phyloP scores from a whole-genome alignment of 2,329 filamentous ascomycete genomes.

The Pseudocercospora eumusae region DNA sequence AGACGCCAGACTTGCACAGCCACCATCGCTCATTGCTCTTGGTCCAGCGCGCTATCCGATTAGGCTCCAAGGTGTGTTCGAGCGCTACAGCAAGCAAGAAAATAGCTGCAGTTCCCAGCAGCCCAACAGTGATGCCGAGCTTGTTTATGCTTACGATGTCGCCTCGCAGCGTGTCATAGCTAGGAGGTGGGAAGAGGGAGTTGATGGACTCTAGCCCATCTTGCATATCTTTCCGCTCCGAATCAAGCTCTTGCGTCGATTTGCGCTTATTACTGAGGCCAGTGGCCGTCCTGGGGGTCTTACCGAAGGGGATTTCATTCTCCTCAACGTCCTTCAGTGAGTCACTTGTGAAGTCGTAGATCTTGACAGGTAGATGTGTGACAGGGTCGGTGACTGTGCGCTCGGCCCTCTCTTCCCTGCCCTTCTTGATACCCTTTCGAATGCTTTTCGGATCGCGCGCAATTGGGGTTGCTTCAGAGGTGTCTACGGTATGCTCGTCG shows the following conservation, averaged over 20 bases:
- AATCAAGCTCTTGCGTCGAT: constrained; percentile 45
- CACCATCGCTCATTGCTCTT: constrained; percentile 14
- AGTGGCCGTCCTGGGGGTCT: constrained; percentile 46
- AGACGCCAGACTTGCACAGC: constrained; percentile 23
- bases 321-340: constrained; percentile 56
- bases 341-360: constrained; percentile 68
- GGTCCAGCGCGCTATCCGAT: constrained; percentile 17
- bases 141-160: constrained; percentile 51
- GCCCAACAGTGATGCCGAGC: constrained; percentile 46
- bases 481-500: constrained; percentile 42
- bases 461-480: constrained; percentile 45
- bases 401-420: constrained; percentile 50
- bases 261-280: constrained; percentile 50
- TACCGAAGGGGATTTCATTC: constrained; percentile 48
- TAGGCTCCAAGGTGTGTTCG: constrained; percentile 26
- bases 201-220: constrained; percentile 50
- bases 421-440: constrained; percentile 54
- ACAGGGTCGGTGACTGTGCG: constrained; percentile 70
- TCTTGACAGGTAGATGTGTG: constrained; percentile 67
- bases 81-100: constrained; percentile 37
- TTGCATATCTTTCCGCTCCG: constrained; percentile 47
- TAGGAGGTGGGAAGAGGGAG: constrained; percentile 57
- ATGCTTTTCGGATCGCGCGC: constrained; percentile 49
- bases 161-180: constrained; percentile 48
- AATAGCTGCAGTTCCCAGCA: constrained; percentile 38